These are phyloP conservation scores for Mytilinidion resinicola DNA, from an alignment of 495 filamentous ascomycete genomes.

Conservation along the genomic window DNA sequence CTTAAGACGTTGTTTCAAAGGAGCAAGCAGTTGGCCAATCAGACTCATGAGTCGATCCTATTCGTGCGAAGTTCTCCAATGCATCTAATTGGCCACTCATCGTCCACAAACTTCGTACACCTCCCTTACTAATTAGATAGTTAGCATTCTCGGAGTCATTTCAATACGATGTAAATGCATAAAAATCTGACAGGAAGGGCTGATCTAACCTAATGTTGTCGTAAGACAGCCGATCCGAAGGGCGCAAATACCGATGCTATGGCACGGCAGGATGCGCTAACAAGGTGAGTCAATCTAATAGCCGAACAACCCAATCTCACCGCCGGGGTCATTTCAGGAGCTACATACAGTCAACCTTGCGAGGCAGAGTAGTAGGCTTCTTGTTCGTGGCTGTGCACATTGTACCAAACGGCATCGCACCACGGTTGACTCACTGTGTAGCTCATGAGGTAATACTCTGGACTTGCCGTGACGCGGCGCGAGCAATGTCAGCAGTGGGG, in stretches of 20 bases:
- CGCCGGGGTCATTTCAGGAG: neutral
- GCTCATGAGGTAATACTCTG: no score
- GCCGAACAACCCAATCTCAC: neutral
- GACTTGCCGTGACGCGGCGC: no score
- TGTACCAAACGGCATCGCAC: no score
- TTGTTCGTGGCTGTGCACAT: no score
- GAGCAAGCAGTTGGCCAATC: neutral
- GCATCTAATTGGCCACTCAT: neutral
- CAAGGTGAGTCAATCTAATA: neutral
- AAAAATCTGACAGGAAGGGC: neutral
- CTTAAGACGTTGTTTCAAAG: neutral
- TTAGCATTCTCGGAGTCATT: neutral
- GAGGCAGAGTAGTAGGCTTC: no score
- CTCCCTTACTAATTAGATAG: neutral
- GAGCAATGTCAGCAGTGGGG: no score
- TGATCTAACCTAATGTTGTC: neutral
- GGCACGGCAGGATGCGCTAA: neutral
- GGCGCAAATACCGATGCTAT: neutral
- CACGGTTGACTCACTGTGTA: no score
- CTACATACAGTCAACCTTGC: no score
- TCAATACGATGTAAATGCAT: neutral
- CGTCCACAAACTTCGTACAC: neutral
- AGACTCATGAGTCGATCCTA: neutral
- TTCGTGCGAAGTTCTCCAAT: neutral
- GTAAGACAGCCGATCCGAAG: neutral